Percentiles rank a stretch among this genome's conserved stretches.
phyloP scores from a whole-genome alignment of 805 yeast species.

The Cyberlindnera euphorbiiphila region DNA sequence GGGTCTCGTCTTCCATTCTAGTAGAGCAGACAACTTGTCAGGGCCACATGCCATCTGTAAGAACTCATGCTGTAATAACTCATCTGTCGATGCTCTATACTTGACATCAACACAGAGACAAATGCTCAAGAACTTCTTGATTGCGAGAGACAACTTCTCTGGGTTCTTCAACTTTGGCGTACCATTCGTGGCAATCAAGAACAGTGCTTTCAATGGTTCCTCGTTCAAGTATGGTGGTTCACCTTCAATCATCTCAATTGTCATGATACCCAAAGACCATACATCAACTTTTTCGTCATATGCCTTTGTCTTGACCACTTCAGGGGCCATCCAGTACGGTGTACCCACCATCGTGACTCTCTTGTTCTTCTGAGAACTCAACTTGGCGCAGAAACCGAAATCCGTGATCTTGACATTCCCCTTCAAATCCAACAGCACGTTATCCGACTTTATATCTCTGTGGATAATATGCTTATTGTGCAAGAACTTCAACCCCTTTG shows the following conservation, averaged over 20 bases:
- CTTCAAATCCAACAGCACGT: constrained; percentile 74
- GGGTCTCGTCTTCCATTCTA: constrained; percentile 42
- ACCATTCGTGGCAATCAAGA: constrained; percentile 93
- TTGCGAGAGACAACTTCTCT: constrained; percentile 70
- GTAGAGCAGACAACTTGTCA: constrained; percentile 52
- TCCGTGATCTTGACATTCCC: constrained; percentile 94
- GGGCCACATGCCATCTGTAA: constrained; percentile 60
- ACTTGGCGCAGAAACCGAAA: constrained; percentile 95
- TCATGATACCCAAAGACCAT: constrained; percentile 98
- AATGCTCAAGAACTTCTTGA: constrained; percentile 82
- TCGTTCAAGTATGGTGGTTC: constrained; percentile 98
- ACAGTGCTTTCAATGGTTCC: constrained; percentile 90
- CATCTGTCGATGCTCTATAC: constrained; percentile 87
- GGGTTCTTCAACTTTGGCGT: constrained; percentile 93
- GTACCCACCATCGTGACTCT: constrained; percentile 99
- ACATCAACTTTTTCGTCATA: constrained; percentile 97
- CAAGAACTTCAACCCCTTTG: constrained; percentile 85
- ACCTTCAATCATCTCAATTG: constrained; percentile 97
- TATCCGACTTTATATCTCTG: constrained; percentile 95
- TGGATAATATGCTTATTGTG: constrained; percentile 93
- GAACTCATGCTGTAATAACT: constrained; percentile 73
- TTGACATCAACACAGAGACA: constrained; percentile 93
- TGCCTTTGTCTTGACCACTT: constrained; percentile 91
- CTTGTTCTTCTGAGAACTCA: constrained; percentile 76
- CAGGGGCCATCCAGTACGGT: constrained; percentile 99